Evolutionary conservation across 2,329 filamentous ascomycete genomes (phyloP), one percentile per base, ranked within the genome.

Genomic region (Alternaria triticimaculans): DNA sequence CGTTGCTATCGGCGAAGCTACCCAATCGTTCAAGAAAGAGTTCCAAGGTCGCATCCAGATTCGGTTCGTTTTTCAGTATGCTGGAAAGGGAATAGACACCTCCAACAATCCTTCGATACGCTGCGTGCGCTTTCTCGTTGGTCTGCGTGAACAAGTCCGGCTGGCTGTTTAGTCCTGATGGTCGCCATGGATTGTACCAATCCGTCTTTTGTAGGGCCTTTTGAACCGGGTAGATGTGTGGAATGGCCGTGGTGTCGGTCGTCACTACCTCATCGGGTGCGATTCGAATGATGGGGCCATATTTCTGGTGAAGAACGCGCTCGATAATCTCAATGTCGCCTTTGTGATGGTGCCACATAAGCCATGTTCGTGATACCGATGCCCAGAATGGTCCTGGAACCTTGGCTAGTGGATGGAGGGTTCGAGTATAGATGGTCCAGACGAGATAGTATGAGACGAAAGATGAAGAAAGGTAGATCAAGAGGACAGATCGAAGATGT

Each of bases 271-370:
- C 83, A 56, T 84, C 80, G 6, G 72, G 84, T 3, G 79, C 80
- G 44, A 85, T 74, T 6, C 84, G 82, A n/a, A 86, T 81, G 1
- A 86, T 78, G 1, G 78, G 76, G 6, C 84, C 84, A 48, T 73
- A 68, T 44, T 61, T 26, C 15, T 65, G 14, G 25, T 76, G 73
- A 1, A 74, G 62, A 7, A 46, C 25, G 6, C 64, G 48, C 28
- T 68, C 61, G 7, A 43, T 30, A 4, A 64, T 48, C n/a, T 75
- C 69, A 5, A 72, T 56, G 44, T 75, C 72, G 4, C 72, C 72
- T n/a, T 33, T 46, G 23, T 65, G 64, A 33, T 67, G 66, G 21
- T 64, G 67, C 28, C 70, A 68, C 66, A 75, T 71, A 26, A 73
- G 60, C 72, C 71, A 76, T 67, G 68, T 66, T 33, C 73, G 65